Evolutionary conservation across 2,329 filamentous ascomycete species (phyloP), one percentile per base, ranked within the genome.

Genomic region (Fragosphaeria purpurea): DNA sequence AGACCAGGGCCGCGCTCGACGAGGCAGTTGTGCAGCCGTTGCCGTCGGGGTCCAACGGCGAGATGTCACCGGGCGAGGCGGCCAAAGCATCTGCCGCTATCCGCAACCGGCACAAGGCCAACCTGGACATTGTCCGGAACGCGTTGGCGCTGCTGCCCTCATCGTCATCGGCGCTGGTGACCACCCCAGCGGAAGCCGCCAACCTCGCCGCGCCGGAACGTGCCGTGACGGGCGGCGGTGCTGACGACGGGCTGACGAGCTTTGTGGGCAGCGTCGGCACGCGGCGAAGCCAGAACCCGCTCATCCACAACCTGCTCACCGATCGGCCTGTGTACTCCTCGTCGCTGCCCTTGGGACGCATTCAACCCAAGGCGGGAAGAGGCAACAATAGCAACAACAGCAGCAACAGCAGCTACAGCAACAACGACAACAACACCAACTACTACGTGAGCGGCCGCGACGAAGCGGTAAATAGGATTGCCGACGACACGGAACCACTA

Each of bases 281-380:
- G 0, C 69, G 77, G 51, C 71, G 70, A 44, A 73, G 71, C 51
- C 75, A 77, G 61, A 98, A 98, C 60, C 89, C 90, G 0, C 72
- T 98, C 1, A 93, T 98, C 44, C 89, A 98, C 67, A 97, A 96
- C 60, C 79, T 98, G 1, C 76, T 98, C 8, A 98, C 93, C 2
- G 93, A 98, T 67, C 94, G 95, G 61, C 91, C 93, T 0, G 79
- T 90, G 11, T 85, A 89, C 57, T 97, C 93, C 1, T 93, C 93
- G 1, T 98, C 93, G 0, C 73, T 98, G 0, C 93, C 93, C 0
- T 75, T 82, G 6, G 79, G 82, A 41, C 77, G 86, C 46, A 76
- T 88, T 35, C 70, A 65, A 50, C 61, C 67, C n/a, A 48, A 40
- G 45, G 11, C 46, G 2, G 48, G 45, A 13, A 41, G 13, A 7